These are phyloP conservation scores for Alternaria metachromatica DNA, from an alignment of 2,329 filamentous ascomycete genomes.

Conservation along the genomic window DNA sequence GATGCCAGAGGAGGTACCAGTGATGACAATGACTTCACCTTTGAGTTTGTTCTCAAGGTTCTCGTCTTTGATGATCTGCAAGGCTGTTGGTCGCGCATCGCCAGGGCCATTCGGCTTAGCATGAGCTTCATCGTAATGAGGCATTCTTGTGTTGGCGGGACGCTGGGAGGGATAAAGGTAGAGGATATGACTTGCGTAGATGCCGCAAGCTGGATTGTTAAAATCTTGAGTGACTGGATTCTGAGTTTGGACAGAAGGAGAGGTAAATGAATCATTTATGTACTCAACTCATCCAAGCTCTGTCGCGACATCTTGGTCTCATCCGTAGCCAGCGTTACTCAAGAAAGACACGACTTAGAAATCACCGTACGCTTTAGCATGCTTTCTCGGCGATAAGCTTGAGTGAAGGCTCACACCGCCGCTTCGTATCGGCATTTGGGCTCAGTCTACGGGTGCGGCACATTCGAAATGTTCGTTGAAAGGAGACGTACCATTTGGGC, in stretches of 20 bases:
- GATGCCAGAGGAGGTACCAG: slow-evolving; percentile 39
- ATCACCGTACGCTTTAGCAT: not conserved
- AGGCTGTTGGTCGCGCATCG: slow-evolving; percentile 52
- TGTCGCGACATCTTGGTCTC: not conserved
- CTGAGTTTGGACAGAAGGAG: not conserved
- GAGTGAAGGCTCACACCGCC: not conserved
- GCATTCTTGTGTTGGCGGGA: not conserved
- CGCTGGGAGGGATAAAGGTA: not conserved
- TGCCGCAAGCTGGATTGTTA: not conserved
- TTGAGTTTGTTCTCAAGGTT: slow-evolving; percentile 40
- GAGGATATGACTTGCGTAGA: not conserved
- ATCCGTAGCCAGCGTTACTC: not conserved
- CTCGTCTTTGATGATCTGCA: slow-evolving; percentile 51
- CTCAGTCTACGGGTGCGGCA: not conserved
- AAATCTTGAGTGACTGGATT: not conserved
- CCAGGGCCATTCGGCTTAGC: slow-evolving; percentile 43
- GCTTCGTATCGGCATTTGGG: not conserved
- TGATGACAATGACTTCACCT: slow-evolving; percentile 38
- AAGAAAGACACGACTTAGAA: not conserved
- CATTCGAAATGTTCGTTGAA: not conserved
- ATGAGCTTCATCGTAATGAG: slow-evolving; percentile 5
- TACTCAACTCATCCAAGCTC: not conserved
- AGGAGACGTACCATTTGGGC: no score
- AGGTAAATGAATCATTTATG: not conserved
- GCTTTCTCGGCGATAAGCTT: not conserved